Percentiles rank a stretch among this genome's conserved stretches.
These are phyloP conservation scores for Cucurbita maxima DNA, from an alignment of 306 rosid genomes.

Conservation along the genomic window DNA sequence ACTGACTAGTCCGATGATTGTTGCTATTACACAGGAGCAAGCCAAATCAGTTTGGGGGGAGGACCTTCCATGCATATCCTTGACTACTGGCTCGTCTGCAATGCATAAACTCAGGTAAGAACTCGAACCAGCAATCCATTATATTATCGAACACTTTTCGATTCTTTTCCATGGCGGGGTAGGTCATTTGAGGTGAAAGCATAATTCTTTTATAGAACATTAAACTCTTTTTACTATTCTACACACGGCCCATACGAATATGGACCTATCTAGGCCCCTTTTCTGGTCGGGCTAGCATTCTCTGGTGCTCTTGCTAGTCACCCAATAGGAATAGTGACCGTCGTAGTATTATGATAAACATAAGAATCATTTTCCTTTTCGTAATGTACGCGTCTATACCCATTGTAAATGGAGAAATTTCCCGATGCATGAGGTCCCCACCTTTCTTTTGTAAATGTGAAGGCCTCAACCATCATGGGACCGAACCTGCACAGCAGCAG, in stretches of 20 bases:
- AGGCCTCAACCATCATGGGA: constrained; percentile 99
- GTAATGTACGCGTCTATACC: too few relatives aligned
- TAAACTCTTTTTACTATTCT: not conserved
- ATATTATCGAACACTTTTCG: not conserved
- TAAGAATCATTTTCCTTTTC: too few relatives aligned
- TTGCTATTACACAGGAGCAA: constrained; percentile 38
- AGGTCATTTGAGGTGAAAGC: not conserved
- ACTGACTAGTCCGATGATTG: not conserved
- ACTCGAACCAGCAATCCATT: not conserved
- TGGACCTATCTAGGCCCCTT: too few relatives aligned
- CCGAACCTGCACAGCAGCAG: constrained; percentile 90
- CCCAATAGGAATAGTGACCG: too few relatives aligned
- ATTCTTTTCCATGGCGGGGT: not conserved
- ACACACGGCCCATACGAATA: too few relatives aligned
- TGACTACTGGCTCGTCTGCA: constrained; percentile 63
- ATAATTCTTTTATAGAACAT: not conserved
- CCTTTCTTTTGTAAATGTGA: not conserved
- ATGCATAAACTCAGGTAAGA: constrained; percentile 91
- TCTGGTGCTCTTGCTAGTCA: too few relatives aligned
- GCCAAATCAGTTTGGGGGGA: constrained; percentile 67
- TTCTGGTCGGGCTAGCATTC: too few relatives aligned
- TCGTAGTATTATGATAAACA: too few relatives aligned
- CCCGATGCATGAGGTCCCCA: too few relatives aligned
- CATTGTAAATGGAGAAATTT: too few relatives aligned
- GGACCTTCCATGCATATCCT: constrained; percentile 62